Base-by-base conservation (phyloP, 2,329 filamentous ascomycete species). In the Nemania sp. region DNA sequence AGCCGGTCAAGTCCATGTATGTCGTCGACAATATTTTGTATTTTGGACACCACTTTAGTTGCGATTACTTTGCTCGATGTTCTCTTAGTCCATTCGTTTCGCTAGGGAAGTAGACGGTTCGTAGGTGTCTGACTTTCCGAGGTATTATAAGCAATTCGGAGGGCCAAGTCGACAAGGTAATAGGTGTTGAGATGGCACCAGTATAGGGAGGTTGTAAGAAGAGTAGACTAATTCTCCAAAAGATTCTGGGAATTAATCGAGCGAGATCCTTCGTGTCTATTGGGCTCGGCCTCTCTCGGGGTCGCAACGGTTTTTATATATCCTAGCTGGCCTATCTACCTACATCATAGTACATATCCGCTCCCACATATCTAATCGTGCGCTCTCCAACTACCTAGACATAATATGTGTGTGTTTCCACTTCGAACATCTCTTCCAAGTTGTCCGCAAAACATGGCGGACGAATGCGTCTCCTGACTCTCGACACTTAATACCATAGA, bases 391-490 rank as follows among this genome's bases (percentile, higher is more conserved):
- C 67, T 51, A 66, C 68, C 70, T 32, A 32, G 29, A 71, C n/a
- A n/a, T n/a, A 64, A 72, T 64, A 74, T 72, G 72, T 47, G 35
- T 45, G 18, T 71, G 52, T 63, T 64, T 64, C 63, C 67, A 66
- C 60, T 59, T 69, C 59, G 29, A 45, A 57, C 57, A 51, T 56
- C 61, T 55, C 52, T 73, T 68, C 67, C 63, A 70, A 69, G 68
- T 66, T 68, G 61, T 67, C 62, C 67, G 64, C 57, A 56, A 61
- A 55, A 66, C 65, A 65, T 68, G 66, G 52, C 72, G 65, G 69
- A 70, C 47, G 52, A 43, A 63, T 73, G 75, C 69, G 76, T 78
- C 77, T 77, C 69, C 75, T 78, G 77, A 78, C 77, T 74, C 62
- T 62, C 62, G 67, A 66, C 68, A 73, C 65, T 72, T 71, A 71